Evolutionary conservation across 805 yeast species (phyloP).

Genomic region (Jamesozyma lodderae): DNA sequence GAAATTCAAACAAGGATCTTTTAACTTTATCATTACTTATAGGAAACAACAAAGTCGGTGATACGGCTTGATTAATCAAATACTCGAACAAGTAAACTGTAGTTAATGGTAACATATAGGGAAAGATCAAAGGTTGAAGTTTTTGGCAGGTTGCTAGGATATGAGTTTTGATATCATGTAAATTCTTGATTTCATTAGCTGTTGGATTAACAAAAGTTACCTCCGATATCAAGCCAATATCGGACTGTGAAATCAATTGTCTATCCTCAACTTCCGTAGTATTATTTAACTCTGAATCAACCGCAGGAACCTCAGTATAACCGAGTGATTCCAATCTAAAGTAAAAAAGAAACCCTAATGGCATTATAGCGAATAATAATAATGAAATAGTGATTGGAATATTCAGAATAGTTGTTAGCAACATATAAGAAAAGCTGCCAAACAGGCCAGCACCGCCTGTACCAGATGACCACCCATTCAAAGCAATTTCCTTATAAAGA

Average conservation of each 20-base stretch:
- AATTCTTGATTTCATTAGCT: background rate
- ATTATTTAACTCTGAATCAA: background rate
- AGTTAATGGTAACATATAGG: conserved; percentile 77
- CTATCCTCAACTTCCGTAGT: background rate
- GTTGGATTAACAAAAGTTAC: background rate
- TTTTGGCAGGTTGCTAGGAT: conserved; percentile 22
- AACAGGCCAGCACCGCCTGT: conserved; percentile 92
- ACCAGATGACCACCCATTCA: conserved; percentile 87
- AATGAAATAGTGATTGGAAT: conserved; percentile 47
- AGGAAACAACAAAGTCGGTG: conserved; percentile 82
- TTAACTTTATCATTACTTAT: conserved; percentile 36
- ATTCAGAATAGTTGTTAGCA: conserved; percentile 60
- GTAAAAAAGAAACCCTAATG: conserved; percentile 41
- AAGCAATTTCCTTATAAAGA: conserved; percentile 48
- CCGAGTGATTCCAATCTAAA: conserved; percentile 19
- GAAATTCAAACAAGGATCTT: conserved; percentile 45
- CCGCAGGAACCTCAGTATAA: background rate
- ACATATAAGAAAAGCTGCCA: conserved; percentile 66
- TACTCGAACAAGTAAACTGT: conserved; percentile 83
- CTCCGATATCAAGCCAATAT: background rate
- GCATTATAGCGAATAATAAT: conserved; percentile 48
- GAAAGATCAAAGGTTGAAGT: conserved; percentile 40
- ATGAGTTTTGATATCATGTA: conserved; percentile 9
- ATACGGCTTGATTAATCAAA: conserved; percentile 80
- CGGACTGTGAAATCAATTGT: background rate